phyloP scores from a whole-genome alignment of 208 protist genomes.

The Vickermania spadyakhi region DNA sequence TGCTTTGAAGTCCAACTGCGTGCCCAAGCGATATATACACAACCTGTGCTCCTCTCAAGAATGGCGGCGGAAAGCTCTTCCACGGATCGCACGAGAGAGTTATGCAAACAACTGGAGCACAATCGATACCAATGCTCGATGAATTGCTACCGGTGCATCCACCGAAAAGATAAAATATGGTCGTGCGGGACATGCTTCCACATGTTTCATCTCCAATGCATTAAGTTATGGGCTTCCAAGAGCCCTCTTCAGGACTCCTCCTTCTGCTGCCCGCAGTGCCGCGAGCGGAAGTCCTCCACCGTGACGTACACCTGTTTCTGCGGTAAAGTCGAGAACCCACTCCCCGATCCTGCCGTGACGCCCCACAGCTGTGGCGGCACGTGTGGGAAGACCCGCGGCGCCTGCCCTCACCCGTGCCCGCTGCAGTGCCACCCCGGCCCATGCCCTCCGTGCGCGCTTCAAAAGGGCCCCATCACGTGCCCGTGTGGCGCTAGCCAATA shows the following conservation, averaged over 20 bases:
- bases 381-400: background rate
- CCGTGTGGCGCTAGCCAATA: background rate
- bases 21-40: no score
- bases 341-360: background rate
- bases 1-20: background rate
- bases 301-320: background rate
- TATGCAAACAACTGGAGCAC: background rate
- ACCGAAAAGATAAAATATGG: background rate
- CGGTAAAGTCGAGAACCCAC: background rate
- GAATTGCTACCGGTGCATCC: background rate
- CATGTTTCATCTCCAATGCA: background rate
- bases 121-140: constrained; percentile 4
- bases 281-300: background rate
- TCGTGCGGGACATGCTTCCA: constrained; percentile 1
- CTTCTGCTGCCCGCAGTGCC: background rate
- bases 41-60: no score
- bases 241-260: background rate
- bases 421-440: constrained; percentile 2
- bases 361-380: background rate
- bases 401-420: background rate
- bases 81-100: no score
- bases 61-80: no score
- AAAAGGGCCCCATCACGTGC: background rate
- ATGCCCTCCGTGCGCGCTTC: constrained; percentile 1
- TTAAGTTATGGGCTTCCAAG: background rate